phyloP scores from a whole-genome alignment of 257 asterid species.

The Capsicum pubescens region DNA sequence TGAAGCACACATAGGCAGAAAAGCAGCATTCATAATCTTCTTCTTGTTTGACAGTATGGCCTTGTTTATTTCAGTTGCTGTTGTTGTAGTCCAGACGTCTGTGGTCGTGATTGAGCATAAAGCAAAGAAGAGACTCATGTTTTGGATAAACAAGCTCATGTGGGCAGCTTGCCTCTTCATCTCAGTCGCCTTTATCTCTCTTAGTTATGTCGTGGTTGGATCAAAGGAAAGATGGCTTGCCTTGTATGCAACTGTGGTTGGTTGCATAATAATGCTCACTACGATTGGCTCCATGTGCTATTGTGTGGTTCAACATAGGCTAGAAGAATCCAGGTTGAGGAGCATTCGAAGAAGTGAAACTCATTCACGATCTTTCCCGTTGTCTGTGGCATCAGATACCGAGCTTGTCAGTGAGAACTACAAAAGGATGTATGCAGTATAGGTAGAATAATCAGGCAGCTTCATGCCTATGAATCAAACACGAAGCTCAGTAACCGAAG shows the following conservation, averaged over 20 bases:
- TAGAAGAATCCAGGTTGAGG: constrained; percentile 86
- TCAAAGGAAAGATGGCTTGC: constrained; percentile 82
- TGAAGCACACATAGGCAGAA: constrained; percentile 73
- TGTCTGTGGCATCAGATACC: constrained; percentile 68
- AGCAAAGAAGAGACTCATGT: constrained; percentile 89
- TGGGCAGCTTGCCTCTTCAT: constrained; percentile 92
- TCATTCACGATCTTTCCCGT: constrained; percentile 71
- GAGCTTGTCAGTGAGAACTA: constrained; percentile 71
- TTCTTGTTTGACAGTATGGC: constrained; percentile 82
- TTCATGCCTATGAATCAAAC: neutral
- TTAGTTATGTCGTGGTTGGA: constrained; percentile 86
- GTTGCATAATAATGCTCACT: constrained; percentile 75
- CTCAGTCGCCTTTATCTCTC: constrained; percentile 79
- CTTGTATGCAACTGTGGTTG: constrained; percentile 72
- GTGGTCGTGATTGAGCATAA: constrained; percentile 88
- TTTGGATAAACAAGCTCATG: constrained; percentile 95
- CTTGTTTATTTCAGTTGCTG: constrained; percentile 88
- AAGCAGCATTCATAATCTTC: constrained; percentile 81
- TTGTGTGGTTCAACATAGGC: constrained; percentile 78
- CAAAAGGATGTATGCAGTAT: constrained; percentile 90
- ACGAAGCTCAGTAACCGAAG: neutral
- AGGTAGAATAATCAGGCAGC: neutral
- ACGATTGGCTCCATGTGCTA: constrained; percentile 92
- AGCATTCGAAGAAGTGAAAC: constrained; percentile 57
- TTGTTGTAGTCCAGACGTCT: constrained; percentile 93